Base-by-base conservation (phyloP, 2,329 filamentous ascomycete genomes). In the Sarocladium kiliense region DNA sequence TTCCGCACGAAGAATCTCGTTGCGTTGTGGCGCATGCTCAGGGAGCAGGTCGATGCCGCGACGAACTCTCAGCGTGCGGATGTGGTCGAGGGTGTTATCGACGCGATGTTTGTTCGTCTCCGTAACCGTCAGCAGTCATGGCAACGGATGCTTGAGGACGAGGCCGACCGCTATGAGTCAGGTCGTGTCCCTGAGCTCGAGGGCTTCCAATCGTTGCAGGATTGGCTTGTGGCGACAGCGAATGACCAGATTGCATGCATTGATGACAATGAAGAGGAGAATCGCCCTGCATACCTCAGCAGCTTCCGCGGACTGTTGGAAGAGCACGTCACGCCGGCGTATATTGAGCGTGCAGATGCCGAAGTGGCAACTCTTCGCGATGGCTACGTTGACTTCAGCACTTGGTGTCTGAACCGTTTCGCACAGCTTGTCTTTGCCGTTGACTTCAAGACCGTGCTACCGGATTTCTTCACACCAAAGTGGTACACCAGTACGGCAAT, bases 181-280 rank as follows among this genome's bases (percentile, higher is more conserved):
- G 76, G 73, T 57, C 72, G 75, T 12, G 68, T 77, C 3, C 27
- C 49, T 26, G 55, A 57, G 34, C 70, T 85, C 9, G 83, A 87
- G 54, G 81, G 84, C 16, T 86, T 88, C 65, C 91, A 96, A 68
- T 84, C 88, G 2, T 76, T 96, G 26, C 89, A 96, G 68, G 94
- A 99, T 74, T 99, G 93, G 91, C 86, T 99, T 55, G 86, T 99
- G 54, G 92, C 94, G 45, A 91, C 95, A 56, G 94, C 95, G 62
- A 99, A 99, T 74, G 94, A 99, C 73, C 94, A 99, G 71, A 97
- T 99, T 68, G 92, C 92, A 56, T 97, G 91, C 71, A 96, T 99
- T 65, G 94, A 97, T 69, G 95, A 97, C 66, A 88, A 88, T 61
- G 87, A 90, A 58, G 87, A 89, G 54, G 84, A 85, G 54, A 84